Evolutionary conservation across 768 basidiomycete genomes (phyloP), one percentile per base, ranked within the genome.

Genomic region (Tubosaeta sp.): DNA sequence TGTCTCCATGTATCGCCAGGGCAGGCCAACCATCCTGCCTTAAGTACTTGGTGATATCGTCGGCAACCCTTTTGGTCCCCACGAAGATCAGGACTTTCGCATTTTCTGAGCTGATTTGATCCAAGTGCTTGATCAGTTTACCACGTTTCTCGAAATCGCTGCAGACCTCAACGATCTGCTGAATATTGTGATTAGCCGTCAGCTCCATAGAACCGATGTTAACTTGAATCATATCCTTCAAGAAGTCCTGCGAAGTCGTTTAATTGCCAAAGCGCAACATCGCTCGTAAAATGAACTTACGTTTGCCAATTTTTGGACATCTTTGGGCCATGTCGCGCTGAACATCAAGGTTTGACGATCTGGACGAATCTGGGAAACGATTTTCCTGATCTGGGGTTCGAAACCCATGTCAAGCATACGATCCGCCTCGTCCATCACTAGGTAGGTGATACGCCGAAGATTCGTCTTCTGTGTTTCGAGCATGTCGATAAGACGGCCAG

Each of bases 321-420:
- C 96, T 72, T 97, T 98, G 13, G 96, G 96, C 96, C 96, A 99
- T 7, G 96, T 99, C 12, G 96, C 96, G 48, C 93, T 96, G 78
- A 99, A 99, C 86, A 99, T 96, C 59, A 98, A 80, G 1, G 96
- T 99, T 67, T 99, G 96, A 63, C 96, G 83, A 75, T 99, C 96
- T 38, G 96, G 96, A 35, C 96, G 85, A 64, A 99, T 94, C 71
- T 99, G 96, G 59, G 86, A 77, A 59, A 98, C 90, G 58, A 99
- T 97, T 75, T 98, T 98, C 66, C 94, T 81, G 67, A 99, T 98
- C 70, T 99, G 96, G 47, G 96, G 96, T 74, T 99, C 96, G 75
- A 99, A 99, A 78, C 96, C 96, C 96, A 99, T 99, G 76, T 99
- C 96, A 57, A 99, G 81, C 96, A 99, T 99, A 65, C 96, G 91